Conservation (phyloP, 129 eudicot genomes). For the Flaveria trinervia region DNA sequence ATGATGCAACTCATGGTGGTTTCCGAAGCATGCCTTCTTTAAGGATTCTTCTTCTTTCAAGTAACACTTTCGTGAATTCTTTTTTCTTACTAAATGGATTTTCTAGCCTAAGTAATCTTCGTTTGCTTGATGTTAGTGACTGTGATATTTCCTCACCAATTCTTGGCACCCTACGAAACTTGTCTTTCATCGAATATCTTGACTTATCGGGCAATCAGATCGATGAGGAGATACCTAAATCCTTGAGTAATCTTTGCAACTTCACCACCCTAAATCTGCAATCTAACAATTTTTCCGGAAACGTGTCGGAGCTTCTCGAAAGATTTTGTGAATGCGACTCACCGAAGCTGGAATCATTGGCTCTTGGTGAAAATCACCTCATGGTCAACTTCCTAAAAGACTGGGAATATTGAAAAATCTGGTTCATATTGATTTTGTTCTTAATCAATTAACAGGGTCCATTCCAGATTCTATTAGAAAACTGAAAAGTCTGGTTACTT, state of each 20-base stretch:
- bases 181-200: constrained; percentile 9
- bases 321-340: constrained; percentile 25
- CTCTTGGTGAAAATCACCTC: constrained; percentile 16
- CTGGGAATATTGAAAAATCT: constrained; percentile 12
- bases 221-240: constrained; percentile 20
- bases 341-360: constrained; percentile 9
- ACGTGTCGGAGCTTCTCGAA: constrained; percentile 25
- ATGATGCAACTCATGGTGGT: constrained; percentile 3
- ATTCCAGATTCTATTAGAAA: constrained; percentile 12
- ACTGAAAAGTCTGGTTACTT: too few relatives aligned
- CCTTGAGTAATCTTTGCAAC: constrained; percentile 23
- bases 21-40: constrained; percentile 19
- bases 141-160: constrained; percentile 22
- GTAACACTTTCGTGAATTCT: constrained; percentile 14
- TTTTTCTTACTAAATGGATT: neutral
- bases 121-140: constrained; percentile 23
- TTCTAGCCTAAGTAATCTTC: constrained; percentile 22
- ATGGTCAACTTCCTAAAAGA: constrained; percentile 13
- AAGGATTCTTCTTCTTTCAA: neutral
- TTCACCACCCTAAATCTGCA: constrained; percentile 20
- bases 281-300: neutral
- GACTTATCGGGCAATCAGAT: constrained; percentile 19
- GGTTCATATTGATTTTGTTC: neutral
- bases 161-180: neutral
- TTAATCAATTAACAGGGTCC: constrained; percentile 14